Evolutionary conservation across 75 land plant species (phyloP).

Genomic region (Cryptomeria japonica): DNA sequence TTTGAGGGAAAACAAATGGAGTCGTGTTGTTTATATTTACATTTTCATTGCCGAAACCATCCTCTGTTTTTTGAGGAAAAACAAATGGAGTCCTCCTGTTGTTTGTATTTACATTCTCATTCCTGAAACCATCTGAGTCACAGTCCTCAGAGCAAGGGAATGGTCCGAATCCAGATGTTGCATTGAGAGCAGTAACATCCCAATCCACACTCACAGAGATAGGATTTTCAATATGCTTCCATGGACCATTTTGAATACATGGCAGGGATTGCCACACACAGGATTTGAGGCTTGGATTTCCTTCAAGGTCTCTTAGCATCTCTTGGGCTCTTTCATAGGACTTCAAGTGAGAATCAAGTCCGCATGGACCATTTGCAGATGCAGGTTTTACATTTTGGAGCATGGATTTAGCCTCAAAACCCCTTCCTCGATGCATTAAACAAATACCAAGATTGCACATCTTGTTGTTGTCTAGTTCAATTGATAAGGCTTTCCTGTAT

Average conservation of each 20-base stretch:
- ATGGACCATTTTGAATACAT: too few species aligned
- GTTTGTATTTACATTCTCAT: too few species aligned
- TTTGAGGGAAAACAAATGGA: neutral
- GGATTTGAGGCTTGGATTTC: neutral
- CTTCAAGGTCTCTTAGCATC: constrained; percentile 85
- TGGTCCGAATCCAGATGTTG: constrained; percentile 20
- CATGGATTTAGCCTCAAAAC: constrained; percentile 75
- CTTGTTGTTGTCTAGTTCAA: constrained; percentile 96
- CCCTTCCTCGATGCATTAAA: constrained; percentile 92
- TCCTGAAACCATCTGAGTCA: neutral
- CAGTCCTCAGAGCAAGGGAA: too few species aligned
- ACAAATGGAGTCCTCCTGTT: too few species aligned
- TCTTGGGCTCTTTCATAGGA: constrained; percentile 96
- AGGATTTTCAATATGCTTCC: constrained; percentile 24
- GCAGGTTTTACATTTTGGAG: constrained; percentile 73
- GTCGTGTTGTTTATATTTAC: neutral
- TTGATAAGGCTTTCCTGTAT: constrained; percentile 63
- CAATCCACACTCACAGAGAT: constrained; percentile 47
- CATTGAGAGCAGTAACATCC: constrained; percentile 69
- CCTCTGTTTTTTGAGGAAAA: too few species aligned
- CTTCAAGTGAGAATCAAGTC: constrained; percentile 91
- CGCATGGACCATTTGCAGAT: constrained; percentile 64
- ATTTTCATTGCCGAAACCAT: neutral
- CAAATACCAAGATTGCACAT: constrained; percentile 97
- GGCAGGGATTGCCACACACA: constrained; percentile 26